phyloP scores from a whole-genome alignment of 768 basidiomycete genomes.

The Calocera cornea region DNA sequence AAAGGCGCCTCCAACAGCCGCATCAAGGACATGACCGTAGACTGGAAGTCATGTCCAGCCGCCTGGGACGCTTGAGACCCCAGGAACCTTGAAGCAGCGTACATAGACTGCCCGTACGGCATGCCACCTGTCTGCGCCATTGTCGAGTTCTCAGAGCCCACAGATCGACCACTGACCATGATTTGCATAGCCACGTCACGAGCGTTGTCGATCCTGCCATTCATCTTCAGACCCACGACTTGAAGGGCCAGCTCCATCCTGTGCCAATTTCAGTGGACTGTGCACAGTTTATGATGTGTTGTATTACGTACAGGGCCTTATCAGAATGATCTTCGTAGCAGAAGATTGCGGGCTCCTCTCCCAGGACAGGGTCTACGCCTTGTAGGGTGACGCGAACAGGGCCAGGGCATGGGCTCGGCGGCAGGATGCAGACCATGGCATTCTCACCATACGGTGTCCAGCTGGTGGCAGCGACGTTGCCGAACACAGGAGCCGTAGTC shows the following conservation, averaged over 20 bases:
- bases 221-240: conserved; percentile 93
- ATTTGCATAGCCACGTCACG: conserved; percentile 89
- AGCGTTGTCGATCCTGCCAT: conserved; percentile 85
- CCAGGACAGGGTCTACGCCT: conserved; percentile 35
- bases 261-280: conserved; percentile 13
- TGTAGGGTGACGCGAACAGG: conserved; percentile 84
- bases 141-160: conserved; percentile 40
- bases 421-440: conserved; percentile 80
- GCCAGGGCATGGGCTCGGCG: conserved; percentile 67
- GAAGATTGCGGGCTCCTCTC: conserved; percentile 51
- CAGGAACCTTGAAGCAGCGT: background rate
- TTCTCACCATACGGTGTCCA: conserved; percentile 88
- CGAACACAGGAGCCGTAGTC: conserved; percentile 63
- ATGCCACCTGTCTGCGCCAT: conserved; percentile 17
- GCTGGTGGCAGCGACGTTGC: conserved; percentile 63
- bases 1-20: conserved; percentile 48
- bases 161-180: conserved; percentile 44
- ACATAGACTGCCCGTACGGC: conserved; percentile 1
- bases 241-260: conserved; percentile 94
- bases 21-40: conserved; percentile 66
- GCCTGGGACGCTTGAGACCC: background rate
- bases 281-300: conserved; percentile 12
- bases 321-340: conserved; percentile 88
- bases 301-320: conserved; percentile 56
- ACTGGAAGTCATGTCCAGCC: conserved; percentile 44